Conservation (phyloP, 495 filamentous ascomycete genomes). For the Rhypophila decipiens region DNA sequence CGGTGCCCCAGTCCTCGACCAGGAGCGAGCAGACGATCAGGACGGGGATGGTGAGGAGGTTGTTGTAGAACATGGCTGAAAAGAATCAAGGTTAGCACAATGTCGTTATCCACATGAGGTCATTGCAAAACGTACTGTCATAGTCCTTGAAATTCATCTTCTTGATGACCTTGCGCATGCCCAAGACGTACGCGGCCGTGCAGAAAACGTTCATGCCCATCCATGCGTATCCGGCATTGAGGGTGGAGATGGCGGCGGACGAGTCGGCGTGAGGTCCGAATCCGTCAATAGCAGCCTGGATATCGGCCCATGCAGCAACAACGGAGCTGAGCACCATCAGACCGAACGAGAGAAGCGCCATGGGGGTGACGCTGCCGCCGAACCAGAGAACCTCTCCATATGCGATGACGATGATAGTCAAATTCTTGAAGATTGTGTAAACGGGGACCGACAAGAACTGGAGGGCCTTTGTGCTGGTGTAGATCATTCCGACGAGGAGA, state of each 20-base stretch:
- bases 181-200: slow-evolving; percentile 80
- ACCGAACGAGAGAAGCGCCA: slow-evolving; percentile 92
- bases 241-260: slow-evolving; percentile 69
- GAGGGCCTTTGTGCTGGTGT: slow-evolving; percentile 92
- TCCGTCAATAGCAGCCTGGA: slow-evolving; percentile 71
- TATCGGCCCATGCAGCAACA: slow-evolving; percentile 96
- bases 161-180: slow-evolving; percentile 98
- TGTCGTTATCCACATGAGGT: neutral
- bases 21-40: slow-evolving; percentile 76
- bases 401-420: slow-evolving; percentile 97
- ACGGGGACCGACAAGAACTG: slow-evolving; percentile 96
- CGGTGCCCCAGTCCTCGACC: slow-evolving; percentile 84
- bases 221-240: slow-evolving; percentile 97
- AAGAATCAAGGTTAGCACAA: slow-evolving; percentile 7
- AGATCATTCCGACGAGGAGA: slow-evolving; percentile 98
- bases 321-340: slow-evolving; percentile 95
- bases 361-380: slow-evolving; percentile 80
- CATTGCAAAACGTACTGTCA: slow-evolving; percentile 66
- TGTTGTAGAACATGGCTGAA: slow-evolving; percentile 99
- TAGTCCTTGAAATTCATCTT: slow-evolving; percentile 99
- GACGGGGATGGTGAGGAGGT: slow-evolving; percentile 92
- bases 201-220: slow-evolving; percentile 97
- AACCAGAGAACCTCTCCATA: slow-evolving; percentile 99
- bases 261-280: slow-evolving; percentile 55
- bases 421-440: slow-evolving; percentile 99